Base-by-base conservation (phyloP, 75 land plant species). In the Pinus taeda region DNA sequence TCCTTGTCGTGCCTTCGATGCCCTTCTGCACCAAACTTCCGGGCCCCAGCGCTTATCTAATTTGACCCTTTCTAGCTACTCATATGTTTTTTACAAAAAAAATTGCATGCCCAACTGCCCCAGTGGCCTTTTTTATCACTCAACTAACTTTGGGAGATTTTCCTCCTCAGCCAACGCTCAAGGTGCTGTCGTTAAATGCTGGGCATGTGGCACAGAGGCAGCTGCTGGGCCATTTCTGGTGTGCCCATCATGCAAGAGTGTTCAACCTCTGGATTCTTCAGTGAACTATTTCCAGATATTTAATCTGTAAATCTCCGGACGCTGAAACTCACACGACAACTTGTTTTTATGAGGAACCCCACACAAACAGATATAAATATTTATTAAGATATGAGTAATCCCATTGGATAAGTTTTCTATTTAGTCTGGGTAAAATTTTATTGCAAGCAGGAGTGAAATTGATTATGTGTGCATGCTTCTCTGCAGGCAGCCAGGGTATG, bases 271-370 rank as follows among this genome's bases (percentile, higher is more conserved):
- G 24, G 88, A 89, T 81, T 74, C 71, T n/a, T 87, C 84, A 55
- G 77, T 93, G 3, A 83, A 90, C 77, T 89, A 85, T 65, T 95
- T 95, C 77, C 84, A 85, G 57, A 93, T 95, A 17, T 91, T 93
- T 49, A 84, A 86, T 58, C 58, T 93, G 98, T 95, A 74, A 89
- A 82, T 79, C 42, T 57, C 55, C 15, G 8, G 26, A 6, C 60
- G 56, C 1, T 26, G 7, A n/a, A n/a, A 76, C 69, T 74, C 60
- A 57, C 8, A 21, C 13, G 5, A 15, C 8, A n/a, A 15, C 26
- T 56, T 74, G 17, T 8, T 74, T 15, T 26, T 22, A 49, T 9
- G 12, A 49, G 55, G 55, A 49, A 49, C 55, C 55, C 12, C 49
- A 45, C 49, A 6, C 49, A 45, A 0, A 9, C 12, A 49, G 55